phyloP scores from a whole-genome alignment of 805 yeast species.

The Jamesozyma lodderae region DNA sequence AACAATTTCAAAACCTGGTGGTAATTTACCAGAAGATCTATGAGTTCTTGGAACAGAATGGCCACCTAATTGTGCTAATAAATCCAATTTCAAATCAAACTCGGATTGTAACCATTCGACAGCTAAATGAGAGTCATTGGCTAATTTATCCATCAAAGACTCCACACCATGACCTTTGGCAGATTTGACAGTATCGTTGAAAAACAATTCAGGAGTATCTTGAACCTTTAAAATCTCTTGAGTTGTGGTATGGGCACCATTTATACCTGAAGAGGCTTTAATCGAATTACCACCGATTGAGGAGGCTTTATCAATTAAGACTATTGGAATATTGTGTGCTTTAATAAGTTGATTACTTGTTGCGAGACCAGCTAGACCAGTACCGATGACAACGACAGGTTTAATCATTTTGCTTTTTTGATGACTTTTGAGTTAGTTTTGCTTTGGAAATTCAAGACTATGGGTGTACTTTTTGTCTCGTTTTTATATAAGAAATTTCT shows the following conservation, averaged over 20 bases:
- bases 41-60: slow-evolving; percentile 77
- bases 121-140: slow-evolving; percentile 55
- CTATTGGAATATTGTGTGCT: slow-evolving; percentile 34
- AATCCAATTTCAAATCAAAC: slow-evolving; percentile 52
- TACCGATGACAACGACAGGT: slow-evolving; percentile 42
- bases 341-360: slow-evolving; percentile 34
- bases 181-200: slow-evolving; percentile 57
- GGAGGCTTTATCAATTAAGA: slow-evolving; percentile 40
- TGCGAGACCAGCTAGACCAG: slow-evolving; percentile 50
- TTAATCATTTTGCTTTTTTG: background rate
- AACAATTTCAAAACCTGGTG: slow-evolving; percentile 54
- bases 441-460: no score
- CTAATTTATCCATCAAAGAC: slow-evolving; percentile 48
- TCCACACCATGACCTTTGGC: slow-evolving; percentile 55
- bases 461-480: no score
- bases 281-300: slow-evolving; percentile 51
- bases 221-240: slow-evolving; percentile 42
- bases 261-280: slow-evolving; percentile 56
- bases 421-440: background rate
- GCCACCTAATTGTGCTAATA: slow-evolving; percentile 74
- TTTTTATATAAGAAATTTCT: no score
- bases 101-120: slow-evolving; percentile 64
- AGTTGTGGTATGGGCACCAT: slow-evolving; percentile 61
- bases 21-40: slow-evolving; percentile 51
- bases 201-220: slow-evolving; percentile 53